These are phyloP conservation scores for Aspergillus melleus DNA, from an alignment of 2,329 filamentous ascomycete genomes.

Conservation along the genomic window DNA sequence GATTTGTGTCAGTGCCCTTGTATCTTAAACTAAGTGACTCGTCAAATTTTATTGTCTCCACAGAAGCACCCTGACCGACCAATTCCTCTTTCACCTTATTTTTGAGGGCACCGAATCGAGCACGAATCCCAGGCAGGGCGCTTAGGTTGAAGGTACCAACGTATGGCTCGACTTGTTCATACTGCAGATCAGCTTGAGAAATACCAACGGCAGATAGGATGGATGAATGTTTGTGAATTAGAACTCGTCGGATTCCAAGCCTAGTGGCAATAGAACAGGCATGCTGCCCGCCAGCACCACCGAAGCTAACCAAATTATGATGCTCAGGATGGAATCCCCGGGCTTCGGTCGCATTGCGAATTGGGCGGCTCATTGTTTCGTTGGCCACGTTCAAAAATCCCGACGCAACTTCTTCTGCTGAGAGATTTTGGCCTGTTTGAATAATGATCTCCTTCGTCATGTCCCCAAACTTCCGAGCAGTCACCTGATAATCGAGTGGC, in stretches of 20 bases:
- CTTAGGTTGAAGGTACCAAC: too few relatives aligned
- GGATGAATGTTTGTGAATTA: constrained; percentile 47
- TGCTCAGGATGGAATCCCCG: constrained; percentile 6
- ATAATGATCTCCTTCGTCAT: too few relatives aligned
- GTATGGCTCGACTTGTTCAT: constrained; percentile 34
- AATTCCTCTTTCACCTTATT: too few relatives aligned
- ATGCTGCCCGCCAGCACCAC: constrained; percentile 40
- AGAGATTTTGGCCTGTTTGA: too few relatives aligned
- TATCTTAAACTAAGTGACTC: constrained; percentile 45
- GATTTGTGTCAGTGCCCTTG: constrained; percentile 45
- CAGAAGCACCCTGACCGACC: too few relatives aligned
- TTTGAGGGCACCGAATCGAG: too few relatives aligned
- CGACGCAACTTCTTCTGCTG: too few relatives aligned
- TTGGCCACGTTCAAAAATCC: too few relatives aligned
- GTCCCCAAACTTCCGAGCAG: too few relatives aligned
- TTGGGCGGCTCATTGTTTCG: too few relatives aligned
- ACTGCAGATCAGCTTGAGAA: background rate
- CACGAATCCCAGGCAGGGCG: too few relatives aligned
- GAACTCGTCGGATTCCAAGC: constrained; percentile 42
- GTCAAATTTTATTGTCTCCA: constrained; percentile 24
- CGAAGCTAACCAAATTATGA: constrained; percentile 32
- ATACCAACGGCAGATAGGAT: constrained; percentile 43
- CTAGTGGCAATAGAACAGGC: constrained; percentile 44
- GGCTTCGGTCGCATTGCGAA: background rate
- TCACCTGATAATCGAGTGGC: background rate